Base-by-base conservation (phyloP, 139 green algal species). In the Deuterostichococcus epilithicus region DNA sequence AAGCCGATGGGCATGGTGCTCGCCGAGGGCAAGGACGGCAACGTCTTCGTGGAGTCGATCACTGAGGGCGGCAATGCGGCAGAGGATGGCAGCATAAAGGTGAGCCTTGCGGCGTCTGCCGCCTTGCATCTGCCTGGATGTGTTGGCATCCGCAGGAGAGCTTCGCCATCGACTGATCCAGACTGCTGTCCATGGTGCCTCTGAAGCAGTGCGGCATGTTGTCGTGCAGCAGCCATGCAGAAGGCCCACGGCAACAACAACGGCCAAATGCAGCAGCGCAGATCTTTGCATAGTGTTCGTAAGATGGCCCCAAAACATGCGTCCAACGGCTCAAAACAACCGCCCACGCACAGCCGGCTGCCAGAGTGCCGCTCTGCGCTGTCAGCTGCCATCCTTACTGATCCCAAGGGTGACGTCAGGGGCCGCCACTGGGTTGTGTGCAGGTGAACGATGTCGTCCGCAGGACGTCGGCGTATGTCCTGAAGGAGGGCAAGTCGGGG, bases 401-500 rank as follows among this genome's bases (percentile, higher is more conserved):
- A 73, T 15, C 63, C 33, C 28, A 35, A 60, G 52, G 13, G 52
- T 13, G 70, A 33, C 13, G 22, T 77, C 36, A 83, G 69, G 73
- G 58, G 22, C 39, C 39, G 5, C 34, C 25, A 8, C 42, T 52
- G 42, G 8, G 42, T 13, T 23, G 10, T 52, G 32, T 85, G 5
- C 35, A 45, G 37, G 72, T 70, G 3, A 78, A 78, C 22, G 81
- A 85, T 68, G n/a, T 80, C 28, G 36, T 85, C 8, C 37, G 34
- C 18, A 36, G 39, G 22, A 63, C 52, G 18, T 20, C 18, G 52
- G 88, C 87, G 30, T 74, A 82, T 4, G 78, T 92, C 0, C 76
- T 92, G 26, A 92, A 92, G 75, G 79, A 76, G 13, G 87, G 88
- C 68, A 92, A 88, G 75, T 85, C 87, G 38, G 84, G 82, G 5